Conservation (phyloP, 2,329 filamentous ascomycete species). For the Aspergillus alliaceus region DNA sequence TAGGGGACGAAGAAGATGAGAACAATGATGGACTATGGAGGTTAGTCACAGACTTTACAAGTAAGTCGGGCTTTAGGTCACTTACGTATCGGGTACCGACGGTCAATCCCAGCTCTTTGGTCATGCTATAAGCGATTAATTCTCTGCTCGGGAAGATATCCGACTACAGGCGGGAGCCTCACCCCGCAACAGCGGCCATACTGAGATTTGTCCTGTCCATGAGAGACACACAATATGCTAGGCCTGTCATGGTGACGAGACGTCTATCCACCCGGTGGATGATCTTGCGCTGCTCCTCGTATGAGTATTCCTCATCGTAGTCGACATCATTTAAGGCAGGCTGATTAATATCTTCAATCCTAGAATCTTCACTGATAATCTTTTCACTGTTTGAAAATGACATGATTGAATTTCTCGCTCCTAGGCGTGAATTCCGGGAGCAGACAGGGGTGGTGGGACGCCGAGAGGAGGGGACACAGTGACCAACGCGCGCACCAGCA, state of each 20-base stretch:
- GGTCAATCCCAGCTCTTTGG: slow-evolving; percentile 26
- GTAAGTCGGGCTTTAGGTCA: slow-evolving; percentile 50
- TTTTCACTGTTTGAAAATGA: background rate
- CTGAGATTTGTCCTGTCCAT: slow-evolving; percentile 77
- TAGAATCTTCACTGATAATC: background rate
- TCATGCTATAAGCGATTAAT: slow-evolving; percentile 53
- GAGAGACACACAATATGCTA: slow-evolving; percentile 72
- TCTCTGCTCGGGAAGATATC: slow-evolving; percentile 41
- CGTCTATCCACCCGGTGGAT: slow-evolving; percentile 68
- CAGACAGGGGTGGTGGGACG: background rate
- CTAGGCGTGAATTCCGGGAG: background rate
- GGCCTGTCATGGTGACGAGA: slow-evolving; percentile 60
- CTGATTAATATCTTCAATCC: slow-evolving; percentile 18
- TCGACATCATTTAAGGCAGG: slow-evolving; percentile 12
- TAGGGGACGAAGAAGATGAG: slow-evolving; percentile 34
- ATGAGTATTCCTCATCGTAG: slow-evolving; percentile 48
- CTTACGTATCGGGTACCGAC: slow-evolving; percentile 28
- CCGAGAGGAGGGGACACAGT: background rate
- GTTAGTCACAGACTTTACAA: background rate
- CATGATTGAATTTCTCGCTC: background rate
- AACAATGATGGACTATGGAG: slow-evolving; percentile 26
- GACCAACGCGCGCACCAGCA: background rate
- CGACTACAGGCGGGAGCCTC: slow-evolving; percentile 40
- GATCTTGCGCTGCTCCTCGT: slow-evolving; percentile 65
- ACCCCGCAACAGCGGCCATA: slow-evolving; percentile 69